These are phyloP conservation scores for Helotiales sp. DNA, from an alignment of 2,329 filamentous ascomycete species.

Conservation along the genomic window DNA sequence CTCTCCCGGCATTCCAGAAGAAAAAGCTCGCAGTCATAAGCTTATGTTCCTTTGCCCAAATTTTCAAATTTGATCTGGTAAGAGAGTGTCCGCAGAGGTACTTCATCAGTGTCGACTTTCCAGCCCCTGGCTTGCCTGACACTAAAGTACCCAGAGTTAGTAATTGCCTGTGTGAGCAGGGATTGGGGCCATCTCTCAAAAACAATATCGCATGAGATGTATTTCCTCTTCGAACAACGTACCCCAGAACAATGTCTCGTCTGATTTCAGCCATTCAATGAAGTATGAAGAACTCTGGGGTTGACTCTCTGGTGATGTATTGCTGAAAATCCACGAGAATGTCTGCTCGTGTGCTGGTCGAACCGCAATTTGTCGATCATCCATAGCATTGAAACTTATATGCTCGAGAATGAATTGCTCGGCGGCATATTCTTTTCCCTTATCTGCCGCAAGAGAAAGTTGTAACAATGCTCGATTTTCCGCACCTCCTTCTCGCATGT, in stretches of 20 bases:
- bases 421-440: not conserved
- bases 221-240: too few species aligned
- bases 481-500: not conserved
- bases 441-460: not conserved
- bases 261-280: not conserved
- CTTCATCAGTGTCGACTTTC: not conserved
- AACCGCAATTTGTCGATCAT: not conserved
- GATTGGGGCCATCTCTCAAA: too few species aligned
- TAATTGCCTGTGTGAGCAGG: too few species aligned
- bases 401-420: not conserved
- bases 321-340: not conserved
- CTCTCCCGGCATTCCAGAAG: not conserved
- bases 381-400: not conserved
- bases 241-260: not conserved
- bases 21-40: not conserved
- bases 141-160: too few species aligned
- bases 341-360: not conserved
- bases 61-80: not conserved
- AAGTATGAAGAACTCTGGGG: not conserved
- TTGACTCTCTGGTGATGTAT: not conserved
- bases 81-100: not conserved
- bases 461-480: not conserved
- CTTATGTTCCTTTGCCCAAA: not conserved
- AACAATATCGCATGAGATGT: too few species aligned
- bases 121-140: not conserved